Evolutionary conservation across 2,329 filamentous ascomycete species (phyloP).

Genomic region (Colletotrichum brevisporum): DNA sequence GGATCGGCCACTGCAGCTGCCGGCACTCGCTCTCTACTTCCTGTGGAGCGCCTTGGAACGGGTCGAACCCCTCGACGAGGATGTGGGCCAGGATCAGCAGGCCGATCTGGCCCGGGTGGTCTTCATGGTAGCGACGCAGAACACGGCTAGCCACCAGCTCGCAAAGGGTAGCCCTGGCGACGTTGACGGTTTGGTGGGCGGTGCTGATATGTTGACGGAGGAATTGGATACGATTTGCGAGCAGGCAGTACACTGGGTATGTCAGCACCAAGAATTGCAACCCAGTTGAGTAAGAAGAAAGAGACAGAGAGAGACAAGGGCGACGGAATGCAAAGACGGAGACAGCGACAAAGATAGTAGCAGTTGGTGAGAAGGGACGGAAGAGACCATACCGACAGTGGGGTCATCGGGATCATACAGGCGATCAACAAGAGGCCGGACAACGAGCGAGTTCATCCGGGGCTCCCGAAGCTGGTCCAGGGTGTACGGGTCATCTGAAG

Average conservation of each 20-base stretch:
- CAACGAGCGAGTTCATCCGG: constrained; percentile 76
- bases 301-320: too few species aligned
- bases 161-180: constrained; percentile 77
- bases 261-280: too few species aligned
- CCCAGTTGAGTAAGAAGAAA: background rate
- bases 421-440: constrained; percentile 77
- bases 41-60: constrained; percentile 77
- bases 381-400: constrained; percentile 64
- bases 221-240: constrained; percentile 80
- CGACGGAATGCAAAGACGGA: too few species aligned
- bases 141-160: constrained; percentile 78
- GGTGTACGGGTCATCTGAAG: constrained; percentile 58
- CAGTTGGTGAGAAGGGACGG: background rate
- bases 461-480: constrained; percentile 76
- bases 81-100: constrained; percentile 77
- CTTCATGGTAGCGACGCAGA: constrained; percentile 77
- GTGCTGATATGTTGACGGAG: constrained; percentile 75
- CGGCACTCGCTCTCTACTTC: constrained; percentile 60
- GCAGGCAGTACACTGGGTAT: constrained; percentile 74
- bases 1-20: constrained; percentile 54
- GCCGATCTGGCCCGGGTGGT: constrained; percentile 73
- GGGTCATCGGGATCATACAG: constrained; percentile 76
- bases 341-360: background rate
- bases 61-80: constrained; percentile 79
- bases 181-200: constrained; percentile 78